A percentile compares a stretch with the other conserved stretches of the same genome.
phyloP scores from a whole-genome alignment of 345 rosid species.

The Populus simonii region DNA sequence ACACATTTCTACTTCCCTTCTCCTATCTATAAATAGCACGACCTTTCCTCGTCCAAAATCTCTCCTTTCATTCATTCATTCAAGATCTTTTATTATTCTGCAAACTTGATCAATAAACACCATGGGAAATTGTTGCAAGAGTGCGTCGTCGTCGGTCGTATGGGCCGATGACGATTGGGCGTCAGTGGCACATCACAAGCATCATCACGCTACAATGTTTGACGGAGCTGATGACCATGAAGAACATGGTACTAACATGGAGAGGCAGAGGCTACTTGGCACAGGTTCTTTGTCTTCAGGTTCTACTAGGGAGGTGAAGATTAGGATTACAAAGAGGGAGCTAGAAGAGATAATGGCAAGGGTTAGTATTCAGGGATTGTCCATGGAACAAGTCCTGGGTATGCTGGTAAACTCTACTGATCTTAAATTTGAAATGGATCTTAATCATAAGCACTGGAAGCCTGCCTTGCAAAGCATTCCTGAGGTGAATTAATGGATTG shows the following conservation, averaged over 20 bases:
- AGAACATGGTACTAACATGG: neutral
- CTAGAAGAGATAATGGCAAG: constrained; percentile 44
- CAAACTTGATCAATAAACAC: neutral
- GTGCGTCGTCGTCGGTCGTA: constrained; percentile 11
- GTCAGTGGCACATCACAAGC: neutral
- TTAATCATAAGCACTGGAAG: constrained; percentile 47
- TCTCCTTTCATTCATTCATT: constrained; percentile 1
- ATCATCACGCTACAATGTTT: neutral
- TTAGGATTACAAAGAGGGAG: constrained; percentile 67
- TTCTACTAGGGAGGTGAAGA: constrained; percentile 49
- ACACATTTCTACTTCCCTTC: neutral
- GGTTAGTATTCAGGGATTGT: constrained; percentile 42
- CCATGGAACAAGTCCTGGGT: constrained; percentile 36
- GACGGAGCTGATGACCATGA: neutral
- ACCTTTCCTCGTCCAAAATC: constrained; percentile 8
- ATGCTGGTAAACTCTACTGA: constrained; percentile 10
- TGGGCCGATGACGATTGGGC: constrained; percentile 49
- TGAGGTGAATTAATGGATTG: constrained; percentile 37
- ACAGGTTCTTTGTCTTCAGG: constrained; percentile 8
- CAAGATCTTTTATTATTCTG: neutral
- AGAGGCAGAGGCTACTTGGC: constrained; percentile 21
- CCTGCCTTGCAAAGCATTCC: constrained; percentile 74
- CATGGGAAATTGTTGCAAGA: constrained; percentile 49
- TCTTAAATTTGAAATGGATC: neutral
- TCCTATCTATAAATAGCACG: constrained; percentile 3